These are phyloP conservation scores for Sherardia arvensis DNA, from an alignment of 257 asterid species.

Conservation along the genomic window DNA sequence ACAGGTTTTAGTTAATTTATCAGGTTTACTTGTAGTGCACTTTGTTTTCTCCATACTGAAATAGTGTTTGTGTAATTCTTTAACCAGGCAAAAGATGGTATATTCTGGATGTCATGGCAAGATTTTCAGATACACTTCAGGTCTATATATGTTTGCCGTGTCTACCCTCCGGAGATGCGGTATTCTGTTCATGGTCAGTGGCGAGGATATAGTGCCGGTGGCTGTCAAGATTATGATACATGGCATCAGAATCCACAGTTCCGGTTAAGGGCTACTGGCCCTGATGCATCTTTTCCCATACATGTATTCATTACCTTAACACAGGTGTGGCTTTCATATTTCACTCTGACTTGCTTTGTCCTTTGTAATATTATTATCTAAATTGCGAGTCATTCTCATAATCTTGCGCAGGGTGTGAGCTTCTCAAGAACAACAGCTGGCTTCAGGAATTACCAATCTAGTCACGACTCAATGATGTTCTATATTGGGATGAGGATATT, in stretches of 20 bases:
- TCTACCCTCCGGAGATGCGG: conserved; percentile 97
- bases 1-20: conserved; percentile 40
- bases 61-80: not conserved
- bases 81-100: conserved; percentile 87
- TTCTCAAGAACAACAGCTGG: conserved; percentile 98
- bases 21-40: not conserved
- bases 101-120: conserved; percentile 99
- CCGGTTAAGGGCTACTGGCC: conserved; percentile 73
- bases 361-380: not conserved
- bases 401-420: conserved; percentile 78
- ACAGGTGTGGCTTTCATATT: conserved; percentile 41
- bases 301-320: conserved; percentile 93
- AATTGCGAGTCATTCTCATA: conserved; percentile 9
- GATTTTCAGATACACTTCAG: conserved; percentile 97
- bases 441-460: conserved; percentile 88
- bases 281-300: conserved; percentile 88
- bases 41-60: not conserved
- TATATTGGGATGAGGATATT: conserved; percentile 97
- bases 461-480: conserved; percentile 93
- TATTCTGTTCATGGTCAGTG: conserved; percentile 92
- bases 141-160: conserved; percentile 95
- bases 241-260: conserved; percentile 99
- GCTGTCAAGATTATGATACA: conserved; percentile 97
- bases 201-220: conserved; percentile 98
- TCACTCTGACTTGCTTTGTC: not conserved